Evolutionary conservation across 768 basidiomycete species (phyloP).

Genomic region (Naganishia onofrii): DNA sequence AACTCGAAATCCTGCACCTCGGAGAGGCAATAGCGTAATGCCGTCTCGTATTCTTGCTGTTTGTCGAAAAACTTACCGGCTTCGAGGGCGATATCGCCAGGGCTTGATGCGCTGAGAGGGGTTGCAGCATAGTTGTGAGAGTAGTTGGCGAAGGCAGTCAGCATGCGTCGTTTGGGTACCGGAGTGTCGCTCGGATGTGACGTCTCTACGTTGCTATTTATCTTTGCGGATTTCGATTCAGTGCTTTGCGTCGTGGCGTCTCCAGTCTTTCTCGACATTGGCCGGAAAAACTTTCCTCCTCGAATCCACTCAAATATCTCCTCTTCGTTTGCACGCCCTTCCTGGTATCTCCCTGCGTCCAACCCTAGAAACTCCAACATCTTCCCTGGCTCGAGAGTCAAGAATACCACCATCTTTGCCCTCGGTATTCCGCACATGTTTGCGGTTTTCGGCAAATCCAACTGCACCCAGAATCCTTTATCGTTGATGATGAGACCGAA

Average conservation of each 20-base stretch:
- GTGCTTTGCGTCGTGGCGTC: too few relatives aligned
- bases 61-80: neutral
- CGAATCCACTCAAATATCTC: conserved; percentile 14
- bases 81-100: neutral
- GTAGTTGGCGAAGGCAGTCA: neutral
- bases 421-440: conserved; percentile 2
- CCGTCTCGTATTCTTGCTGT: neutral
- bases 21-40: neutral
- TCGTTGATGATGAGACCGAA: conserved; percentile 22
- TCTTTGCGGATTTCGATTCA: too few relatives aligned
- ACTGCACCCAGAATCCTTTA: conserved; percentile 17
- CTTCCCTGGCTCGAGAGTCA: conserved; percentile 7
- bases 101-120: too few relatives aligned
- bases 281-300: neutral
- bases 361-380: conserved; percentile 19
- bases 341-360: neutral
- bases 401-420: conserved; percentile 7
- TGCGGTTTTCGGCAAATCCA: neutral
- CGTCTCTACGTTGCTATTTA: too few relatives aligned
- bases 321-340: neutral
- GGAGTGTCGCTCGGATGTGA: too few relatives aligned
- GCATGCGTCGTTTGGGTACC: neutral
- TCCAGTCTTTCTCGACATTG: neutral
- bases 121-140: neutral
- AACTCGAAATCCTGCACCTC: neutral